Evolutionary conservation across 1,139 yeast species (phyloP).

Genomic region (Geotrichum restrictum): DNA sequence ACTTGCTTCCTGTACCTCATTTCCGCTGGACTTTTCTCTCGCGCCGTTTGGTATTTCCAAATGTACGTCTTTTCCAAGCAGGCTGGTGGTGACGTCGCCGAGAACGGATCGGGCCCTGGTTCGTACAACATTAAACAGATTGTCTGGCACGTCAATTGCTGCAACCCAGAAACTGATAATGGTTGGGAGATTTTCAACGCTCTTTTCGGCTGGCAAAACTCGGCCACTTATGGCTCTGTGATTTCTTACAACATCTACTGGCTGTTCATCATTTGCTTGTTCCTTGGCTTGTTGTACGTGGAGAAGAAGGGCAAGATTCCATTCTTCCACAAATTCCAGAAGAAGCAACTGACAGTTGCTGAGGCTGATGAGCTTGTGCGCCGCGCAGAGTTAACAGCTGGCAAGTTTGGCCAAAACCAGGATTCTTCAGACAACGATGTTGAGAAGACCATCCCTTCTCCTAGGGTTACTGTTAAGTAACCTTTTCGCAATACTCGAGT

Average conservation of each 20-base stretch:
- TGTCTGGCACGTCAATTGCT: conserved; percentile 96
- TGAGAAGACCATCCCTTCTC: conserved; percentile 10
- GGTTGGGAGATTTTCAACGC: conserved; percentile 95
- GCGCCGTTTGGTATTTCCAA: conserved; percentile 89
- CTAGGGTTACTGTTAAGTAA: background rate
- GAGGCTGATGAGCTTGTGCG: conserved; percentile 35
- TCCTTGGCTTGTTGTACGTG: conserved; percentile 51
- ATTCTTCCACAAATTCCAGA: conserved; percentile 25
- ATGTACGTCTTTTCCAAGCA: conserved; percentile 60
- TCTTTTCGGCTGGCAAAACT: conserved; percentile 89
- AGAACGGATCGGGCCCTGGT: conserved; percentile 90
- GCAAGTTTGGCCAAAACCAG: conserved; percentile 4
- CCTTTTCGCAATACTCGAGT: background rate
- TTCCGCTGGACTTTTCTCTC: conserved; percentile 84
- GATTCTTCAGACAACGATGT: conserved; percentile 5
- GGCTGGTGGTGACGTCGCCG: conserved; percentile 84
- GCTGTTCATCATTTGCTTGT: conserved; percentile 55
- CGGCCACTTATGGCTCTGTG: conserved; percentile 93
- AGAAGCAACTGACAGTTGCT: conserved; percentile 29
- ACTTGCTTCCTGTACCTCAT: conserved; percentile 83
- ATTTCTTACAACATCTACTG: conserved; percentile 71
- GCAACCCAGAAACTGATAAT: conserved; percentile 84
- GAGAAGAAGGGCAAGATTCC: conserved; percentile 48
- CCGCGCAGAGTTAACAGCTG: conserved; percentile 34
- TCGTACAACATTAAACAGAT: conserved; percentile 75